Evolutionary conservation across 2,329 filamentous ascomycete species (phyloP).

Genomic region (Aureobasidium sp.): DNA sequence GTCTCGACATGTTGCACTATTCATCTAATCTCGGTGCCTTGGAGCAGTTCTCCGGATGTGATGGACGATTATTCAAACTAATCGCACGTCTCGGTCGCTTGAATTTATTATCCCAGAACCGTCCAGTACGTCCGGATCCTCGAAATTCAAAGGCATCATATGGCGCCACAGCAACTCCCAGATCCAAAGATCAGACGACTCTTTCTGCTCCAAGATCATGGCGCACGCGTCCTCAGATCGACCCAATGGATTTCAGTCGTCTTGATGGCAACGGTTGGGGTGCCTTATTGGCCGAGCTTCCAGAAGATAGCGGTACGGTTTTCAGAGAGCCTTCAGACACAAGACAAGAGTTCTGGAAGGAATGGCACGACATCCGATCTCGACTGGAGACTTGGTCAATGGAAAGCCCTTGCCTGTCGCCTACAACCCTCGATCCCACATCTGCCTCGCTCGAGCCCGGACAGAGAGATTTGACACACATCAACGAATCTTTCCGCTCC

Average conservation of each 20-base stretch:
- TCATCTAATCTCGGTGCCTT: slow-evolving; percentile 63
- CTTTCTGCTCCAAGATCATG: neutral
- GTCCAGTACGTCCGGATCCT: slow-evolving; percentile 38
- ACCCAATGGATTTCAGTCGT: slow-evolving; percentile 41
- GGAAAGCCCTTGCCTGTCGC: slow-evolving; percentile 14
- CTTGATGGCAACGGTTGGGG: slow-evolving; percentile 64
- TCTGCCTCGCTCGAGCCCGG: slow-evolving; percentile 33
- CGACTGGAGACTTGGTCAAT: slow-evolving; percentile 79
- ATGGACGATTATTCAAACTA: slow-evolving; percentile 77
- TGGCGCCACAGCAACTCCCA: neutral
- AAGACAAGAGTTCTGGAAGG: slow-evolving; percentile 62
- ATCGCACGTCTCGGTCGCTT: slow-evolving; percentile 77
- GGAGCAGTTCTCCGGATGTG: slow-evolving; percentile 83
- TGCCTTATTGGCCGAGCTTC: slow-evolving; percentile 41
- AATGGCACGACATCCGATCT: slow-evolving; percentile 74
- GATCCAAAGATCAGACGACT: neutral
- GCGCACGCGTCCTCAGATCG: slow-evolving; percentile 8
- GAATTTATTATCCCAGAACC: slow-evolving; percentile 71
- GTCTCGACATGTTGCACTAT: slow-evolving; percentile 56
- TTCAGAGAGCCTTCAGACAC: slow-evolving; percentile 44
- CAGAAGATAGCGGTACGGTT: slow-evolving; percentile 37
- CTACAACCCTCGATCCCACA: slow-evolving; percentile 38
- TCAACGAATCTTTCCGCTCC: slow-evolving; percentile 86
- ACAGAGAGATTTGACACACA: slow-evolving; percentile 69
- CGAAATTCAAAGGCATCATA: slow-evolving; percentile 9